Base-by-base conservation (phyloP, 129 eudicot genomes). In the Tagetes patula region DNA sequence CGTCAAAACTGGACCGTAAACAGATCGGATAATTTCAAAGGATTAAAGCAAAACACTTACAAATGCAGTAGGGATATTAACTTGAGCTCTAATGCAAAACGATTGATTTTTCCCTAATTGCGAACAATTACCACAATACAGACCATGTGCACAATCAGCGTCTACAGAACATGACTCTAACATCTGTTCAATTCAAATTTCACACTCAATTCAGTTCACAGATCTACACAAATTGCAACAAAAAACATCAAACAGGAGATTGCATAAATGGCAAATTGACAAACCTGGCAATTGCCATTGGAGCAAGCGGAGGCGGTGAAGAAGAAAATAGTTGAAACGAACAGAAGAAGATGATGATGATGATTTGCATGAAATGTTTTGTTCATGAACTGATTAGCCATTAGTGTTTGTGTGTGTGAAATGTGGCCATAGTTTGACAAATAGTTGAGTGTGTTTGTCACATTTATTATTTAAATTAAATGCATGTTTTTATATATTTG, bases 91-190 rank as follows among this genome's bases (percentile, higher is more conserved):
- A 60, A 77, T 85, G 70, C 99, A 95, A 36, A 85, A 69, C 10
- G 96, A 94, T 56, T 88, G 91, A 63, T 76, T 64, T 75, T 88
- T 94, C 14, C 84, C 87, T 10, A 79, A 61, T 34, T 82, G 66
- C 41, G 97, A 91, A 80, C 99, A 95, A 68, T 88, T 95, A 52
- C 99, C 99, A 80, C 99, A 95, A 79, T 90, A 95, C 36, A 95
- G 78, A 55, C 96, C 93, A 71, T 78, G 69, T 7, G 85, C 94
- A 83, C 99, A 95, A 67, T 95, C 97, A 41, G 86, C 86, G 12
- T 94, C 81, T 8, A 90, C 79, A 31, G 96, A 75, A 80, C 97
- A 95, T 3, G 97, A 80, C 40, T 95, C 91, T n/a, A 88, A 76
- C 34, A 95, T 66, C 99, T 95, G 99, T 71, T 11, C 12, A 20